These are phyloP conservation scores for Cyclotella sp. DNA, from an alignment of 108 stramenopile species.

Conservation along the genomic window DNA sequence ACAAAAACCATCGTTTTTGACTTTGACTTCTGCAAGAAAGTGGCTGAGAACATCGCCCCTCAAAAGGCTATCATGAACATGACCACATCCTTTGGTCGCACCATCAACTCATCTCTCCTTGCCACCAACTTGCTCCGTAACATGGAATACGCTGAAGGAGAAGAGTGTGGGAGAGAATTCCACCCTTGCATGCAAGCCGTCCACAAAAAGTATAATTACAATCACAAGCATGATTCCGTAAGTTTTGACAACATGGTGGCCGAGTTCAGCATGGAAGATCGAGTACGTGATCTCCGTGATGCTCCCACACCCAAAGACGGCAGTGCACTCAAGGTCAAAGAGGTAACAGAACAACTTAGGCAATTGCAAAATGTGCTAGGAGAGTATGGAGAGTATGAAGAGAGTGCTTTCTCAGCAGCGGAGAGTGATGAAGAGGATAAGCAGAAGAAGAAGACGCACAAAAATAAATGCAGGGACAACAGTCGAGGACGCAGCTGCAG, in stretches of 20 bases:
- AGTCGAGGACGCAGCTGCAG: too few relatives aligned
- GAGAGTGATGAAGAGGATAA: not conserved
- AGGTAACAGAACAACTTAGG: not conserved
- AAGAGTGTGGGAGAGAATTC: not conserved
- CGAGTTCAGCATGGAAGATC: not conserved
- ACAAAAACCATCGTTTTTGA: not conserved
- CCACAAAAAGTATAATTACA: conserved; percentile 16
- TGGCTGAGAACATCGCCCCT: not conserved
- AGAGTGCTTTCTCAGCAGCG: not conserved
- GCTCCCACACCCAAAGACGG: not conserved
- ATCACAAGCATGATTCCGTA: not conserved
- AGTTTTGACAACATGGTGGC: not conserved
- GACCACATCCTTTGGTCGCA: not conserved
- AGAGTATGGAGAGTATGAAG: conserved; percentile 12
- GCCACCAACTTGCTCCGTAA: not conserved
- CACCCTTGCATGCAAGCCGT: not conserved
- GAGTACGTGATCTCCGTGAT: not conserved
- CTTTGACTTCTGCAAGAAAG: conserved; percentile 4
- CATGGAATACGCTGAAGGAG: conserved; percentile 4
- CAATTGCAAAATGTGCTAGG: not conserved
- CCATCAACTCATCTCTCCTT: not conserved
- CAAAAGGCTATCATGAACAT: not conserved
- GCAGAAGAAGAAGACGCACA: not conserved
- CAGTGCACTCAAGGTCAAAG: not conserved
- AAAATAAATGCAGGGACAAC: not conserved